Evolutionary conservation across 2,329 filamentous ascomycete species (phyloP).

Genomic region (Colletotrichum eleusines): DNA sequence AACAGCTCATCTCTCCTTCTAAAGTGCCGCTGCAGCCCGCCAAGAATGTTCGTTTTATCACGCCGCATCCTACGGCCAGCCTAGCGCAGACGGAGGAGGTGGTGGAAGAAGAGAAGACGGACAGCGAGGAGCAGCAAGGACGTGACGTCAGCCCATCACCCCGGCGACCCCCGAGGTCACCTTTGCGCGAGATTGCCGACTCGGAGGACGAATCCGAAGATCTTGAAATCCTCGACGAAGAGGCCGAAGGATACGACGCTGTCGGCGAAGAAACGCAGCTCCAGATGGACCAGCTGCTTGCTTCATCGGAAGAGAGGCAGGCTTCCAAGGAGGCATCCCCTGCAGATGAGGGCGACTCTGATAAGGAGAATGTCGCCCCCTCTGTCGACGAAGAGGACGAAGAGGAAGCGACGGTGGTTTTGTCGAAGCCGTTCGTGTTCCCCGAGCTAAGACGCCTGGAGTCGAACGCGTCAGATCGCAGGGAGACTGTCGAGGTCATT

Average conservation of each 20-base stretch:
- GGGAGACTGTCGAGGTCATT: conserved; percentile 37
- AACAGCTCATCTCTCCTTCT: conserved; percentile 24
- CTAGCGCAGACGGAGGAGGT: conserved; percentile 23
- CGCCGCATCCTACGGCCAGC: conserved; percentile 38
- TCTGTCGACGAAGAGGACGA: conserved; percentile 25
- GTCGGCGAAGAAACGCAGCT: conserved; percentile 42
- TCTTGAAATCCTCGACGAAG: conserved; percentile 38
- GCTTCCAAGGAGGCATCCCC: conserved; percentile 22
- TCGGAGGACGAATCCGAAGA: conserved; percentile 58
- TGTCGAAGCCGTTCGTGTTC: conserved; percentile 29
- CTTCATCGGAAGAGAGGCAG: conserved; percentile 36
- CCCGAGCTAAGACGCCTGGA: conserved; percentile 6
- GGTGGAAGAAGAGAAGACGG: conserved; percentile 23
- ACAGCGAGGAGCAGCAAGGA: conserved; percentile 21
- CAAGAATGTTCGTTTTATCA: conserved; percentile 41
- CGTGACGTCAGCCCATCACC: conserved; percentile 33
- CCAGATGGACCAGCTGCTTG: conserved; percentile 37
- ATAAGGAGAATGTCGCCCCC: conserved; percentile 39
- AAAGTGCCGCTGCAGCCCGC: conserved; percentile 45
- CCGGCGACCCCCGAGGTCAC: conserved; percentile 21
- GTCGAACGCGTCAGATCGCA: conserved; percentile 11
- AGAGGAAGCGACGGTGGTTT: conserved; percentile 31
- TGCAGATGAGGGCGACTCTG: conserved; percentile 34
- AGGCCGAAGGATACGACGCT: conserved; percentile 40
- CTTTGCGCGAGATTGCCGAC: conserved; percentile 60